A percentile compares a stretch with the other conserved stretches of the same genome.
These are phyloP conservation scores for Termitomyces sp. DNA, from an alignment of 768 basidiomycete species.

Conservation along the genomic window DNA sequence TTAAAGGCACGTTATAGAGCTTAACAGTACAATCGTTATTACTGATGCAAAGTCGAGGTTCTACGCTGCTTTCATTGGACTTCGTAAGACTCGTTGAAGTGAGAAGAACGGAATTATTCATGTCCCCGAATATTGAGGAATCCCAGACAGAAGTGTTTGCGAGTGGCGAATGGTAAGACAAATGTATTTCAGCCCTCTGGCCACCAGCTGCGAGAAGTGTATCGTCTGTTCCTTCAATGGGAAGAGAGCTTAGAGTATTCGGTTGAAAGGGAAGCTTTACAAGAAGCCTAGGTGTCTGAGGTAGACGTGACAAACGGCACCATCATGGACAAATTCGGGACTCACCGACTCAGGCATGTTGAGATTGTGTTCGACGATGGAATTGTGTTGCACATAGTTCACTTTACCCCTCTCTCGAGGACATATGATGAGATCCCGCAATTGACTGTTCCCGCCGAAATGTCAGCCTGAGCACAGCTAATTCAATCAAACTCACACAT, in stretches of 20 bases:
- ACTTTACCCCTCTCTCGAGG: conserved; percentile 60
- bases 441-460: conserved; percentile 41
- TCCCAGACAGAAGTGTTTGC: conserved; percentile 42
- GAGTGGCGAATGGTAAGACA: conserved; percentile 41
- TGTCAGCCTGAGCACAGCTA: not conserved
- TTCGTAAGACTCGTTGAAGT: conserved; percentile 52
- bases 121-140: conserved; percentile 52
- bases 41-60: conserved; percentile 75
- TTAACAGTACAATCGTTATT: conserved; percentile 84
- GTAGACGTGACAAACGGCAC: conserved; percentile 4
- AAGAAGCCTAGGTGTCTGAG: conserved; percentile 39
- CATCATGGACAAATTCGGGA: conserved; percentile 5
- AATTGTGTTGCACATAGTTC: conserved; percentile 48
- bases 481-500: conserved; percentile 42
- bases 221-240: conserved; percentile 42
- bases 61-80: conserved; percentile 57
- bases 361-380: conserved; percentile 60
- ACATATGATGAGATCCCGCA: conserved; percentile 75
- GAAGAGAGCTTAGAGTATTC: conserved; percentile 57
- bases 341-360: conserved; percentile 41
- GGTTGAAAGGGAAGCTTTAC: conserved; percentile 53
- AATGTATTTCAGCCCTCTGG: conserved; percentile 64
- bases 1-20: conserved; percentile 69
- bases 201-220: conserved; percentile 74
- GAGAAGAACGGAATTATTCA: conserved; percentile 80